Evolutionary conservation across 2,329 filamentous ascomycete genomes (phyloP).

Genomic region (Cadophora gregata): DNA sequence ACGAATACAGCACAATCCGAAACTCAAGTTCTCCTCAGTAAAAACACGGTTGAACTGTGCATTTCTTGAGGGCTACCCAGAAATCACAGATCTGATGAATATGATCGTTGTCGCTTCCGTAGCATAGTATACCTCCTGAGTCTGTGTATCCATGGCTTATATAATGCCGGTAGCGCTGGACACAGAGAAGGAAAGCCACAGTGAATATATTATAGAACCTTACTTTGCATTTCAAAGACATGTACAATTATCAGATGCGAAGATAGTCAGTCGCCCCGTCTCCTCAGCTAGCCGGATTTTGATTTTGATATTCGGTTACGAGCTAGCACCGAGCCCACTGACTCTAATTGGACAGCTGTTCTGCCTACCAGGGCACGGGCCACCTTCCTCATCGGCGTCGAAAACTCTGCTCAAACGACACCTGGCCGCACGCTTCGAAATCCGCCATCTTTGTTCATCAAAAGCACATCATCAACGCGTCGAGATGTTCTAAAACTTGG

Average conservation of each 20-base stretch:
- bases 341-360: not conserved
- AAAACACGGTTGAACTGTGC: too few relatives aligned
- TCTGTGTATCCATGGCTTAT: too few relatives aligned
- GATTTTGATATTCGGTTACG: not conserved
- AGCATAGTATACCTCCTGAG: too few relatives aligned
- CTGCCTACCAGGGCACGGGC: not conserved
- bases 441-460: constrained; percentile 34
- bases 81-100: too few relatives aligned
- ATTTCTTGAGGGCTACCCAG: too few relatives aligned
- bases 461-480: constrained; percentile 37
- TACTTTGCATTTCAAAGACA: not conserved
- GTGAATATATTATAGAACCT: not conserved
- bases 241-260: not conserved
- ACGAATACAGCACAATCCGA: too few relatives aligned
- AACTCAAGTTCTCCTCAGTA: too few relatives aligned
- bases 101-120: too few relatives aligned
- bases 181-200: not conserved
- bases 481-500: constrained; percentile 32
- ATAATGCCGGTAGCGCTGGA: not conserved
- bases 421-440: not conserved
- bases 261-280: not conserved
- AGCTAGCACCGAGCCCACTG: not conserved
- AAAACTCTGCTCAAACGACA: not conserved
- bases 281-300: not conserved
- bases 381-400: not conserved